These are phyloP conservation scores for Fraxinus dipetala DNA, from an alignment of 305 asterid genomes.

Conservation along the genomic window DNA sequence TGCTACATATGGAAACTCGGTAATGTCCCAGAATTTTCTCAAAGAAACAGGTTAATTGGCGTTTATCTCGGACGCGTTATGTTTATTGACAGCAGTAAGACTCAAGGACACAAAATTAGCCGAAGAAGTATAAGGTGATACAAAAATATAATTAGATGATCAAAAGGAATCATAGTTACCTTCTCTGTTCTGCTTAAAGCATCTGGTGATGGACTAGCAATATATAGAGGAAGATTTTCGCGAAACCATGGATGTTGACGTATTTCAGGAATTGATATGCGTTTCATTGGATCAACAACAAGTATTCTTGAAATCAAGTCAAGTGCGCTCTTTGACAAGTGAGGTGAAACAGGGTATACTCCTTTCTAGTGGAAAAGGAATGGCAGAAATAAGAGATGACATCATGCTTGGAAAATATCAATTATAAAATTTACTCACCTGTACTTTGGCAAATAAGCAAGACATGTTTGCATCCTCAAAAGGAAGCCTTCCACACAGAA, in stretches of 20 bases:
- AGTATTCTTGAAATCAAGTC: constrained; percentile 60
- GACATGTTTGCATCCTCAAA: constrained; percentile 59
- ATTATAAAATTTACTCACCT: constrained; percentile 30
- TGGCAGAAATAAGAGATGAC: not conserved
- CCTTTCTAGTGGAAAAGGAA: constrained; percentile 41
- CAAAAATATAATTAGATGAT: not conserved
- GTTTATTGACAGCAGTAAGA: not conserved
- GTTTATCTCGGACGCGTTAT: not conserved
- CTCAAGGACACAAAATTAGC: not conserved
- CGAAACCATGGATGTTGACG: constrained; percentile 60
- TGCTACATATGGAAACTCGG: not conserved
- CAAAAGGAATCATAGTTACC: constrained; percentile 21
- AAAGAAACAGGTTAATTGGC: not conserved
- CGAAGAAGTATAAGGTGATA: not conserved
- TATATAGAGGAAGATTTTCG: constrained; percentile 41
- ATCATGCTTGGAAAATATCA: not conserved
- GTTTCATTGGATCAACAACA: constrained; percentile 55
- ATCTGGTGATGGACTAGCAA: constrained; percentile 36
- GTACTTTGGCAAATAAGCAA: constrained; percentile 41
- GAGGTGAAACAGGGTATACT: constrained; percentile 39
- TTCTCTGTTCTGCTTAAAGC: constrained; percentile 22
- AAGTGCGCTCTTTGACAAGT: constrained; percentile 42
- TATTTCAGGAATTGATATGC: constrained; percentile 60
- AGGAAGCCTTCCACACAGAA: constrained; percentile 66
- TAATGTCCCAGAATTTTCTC: not conserved